A percentile compares a stretch with the other conserved stretches of the same genome.
Evolutionary conservation across 108 stramenopile species (phyloP).

Genomic region (Schizochytrium sp.): DNA sequence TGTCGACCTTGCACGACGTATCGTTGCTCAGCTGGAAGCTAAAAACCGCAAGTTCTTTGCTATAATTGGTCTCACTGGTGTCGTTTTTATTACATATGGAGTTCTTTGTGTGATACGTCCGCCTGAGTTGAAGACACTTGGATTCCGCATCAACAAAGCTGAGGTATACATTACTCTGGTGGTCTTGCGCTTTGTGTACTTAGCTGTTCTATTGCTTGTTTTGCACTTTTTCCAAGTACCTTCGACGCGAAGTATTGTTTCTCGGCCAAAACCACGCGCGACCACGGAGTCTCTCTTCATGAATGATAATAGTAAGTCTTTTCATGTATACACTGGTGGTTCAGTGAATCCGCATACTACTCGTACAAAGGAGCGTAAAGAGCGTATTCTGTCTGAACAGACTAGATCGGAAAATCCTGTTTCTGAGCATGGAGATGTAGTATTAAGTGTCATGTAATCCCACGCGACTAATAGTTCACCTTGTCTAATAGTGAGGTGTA

Average conservation of each 20-base stretch:
- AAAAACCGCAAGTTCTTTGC: conserved; percentile 27
- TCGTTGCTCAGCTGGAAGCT: not conserved
- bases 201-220: not conserved
- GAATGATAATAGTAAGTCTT: not conserved
- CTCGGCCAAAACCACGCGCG: not conserved
- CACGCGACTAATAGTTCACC: too few species aligned
- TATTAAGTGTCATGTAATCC: too few species aligned
- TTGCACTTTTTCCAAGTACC: conserved; percentile 42
- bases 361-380: too few species aligned
- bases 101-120: not conserved
- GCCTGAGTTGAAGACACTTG: not conserved
- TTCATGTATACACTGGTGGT: too few species aligned
- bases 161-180: not conserved
- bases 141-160: not conserved
- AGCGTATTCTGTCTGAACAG: too few species aligned
- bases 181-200: not conserved
- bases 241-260: not conserved
- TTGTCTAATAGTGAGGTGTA: too few species aligned
- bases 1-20: not conserved
- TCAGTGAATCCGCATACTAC: too few species aligned
- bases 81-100: not conserved
- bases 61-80: not conserved
- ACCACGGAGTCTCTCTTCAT: not conserved
- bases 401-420: too few species aligned
- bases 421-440: too few species aligned